Conservation (phyloP, 768 basidiomycete genomes). For the Coprinopsis sp. region DNA sequence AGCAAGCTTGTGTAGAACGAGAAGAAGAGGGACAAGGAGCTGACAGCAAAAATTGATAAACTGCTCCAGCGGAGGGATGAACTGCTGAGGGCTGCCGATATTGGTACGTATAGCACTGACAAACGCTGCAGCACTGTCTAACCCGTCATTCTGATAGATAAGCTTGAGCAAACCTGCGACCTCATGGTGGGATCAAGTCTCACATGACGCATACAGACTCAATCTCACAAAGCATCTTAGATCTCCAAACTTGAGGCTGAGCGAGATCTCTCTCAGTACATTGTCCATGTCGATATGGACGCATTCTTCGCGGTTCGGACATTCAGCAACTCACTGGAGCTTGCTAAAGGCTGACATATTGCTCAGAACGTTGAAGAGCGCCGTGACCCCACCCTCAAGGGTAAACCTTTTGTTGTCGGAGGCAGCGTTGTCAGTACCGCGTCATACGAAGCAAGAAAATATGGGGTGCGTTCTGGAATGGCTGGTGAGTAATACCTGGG, state of each 20-base stretch:
- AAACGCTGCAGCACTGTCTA: background rate
- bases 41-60: constrained; percentile 70
- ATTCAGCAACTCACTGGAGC: too few relatives aligned
- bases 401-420: constrained; percentile 79
- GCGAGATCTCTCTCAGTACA: constrained; percentile 75
- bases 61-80: constrained; percentile 65
- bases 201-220: constrained; percentile 1
- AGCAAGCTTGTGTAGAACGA: constrained; percentile 57
- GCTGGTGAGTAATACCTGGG: constrained; percentile 49
- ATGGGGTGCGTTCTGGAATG: constrained; percentile 92
- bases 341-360: too few relatives aligned
- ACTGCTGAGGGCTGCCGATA: constrained; percentile 47
- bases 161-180: constrained; percentile 64
- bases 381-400: constrained; percentile 55
- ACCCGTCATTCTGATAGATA: constrained; percentile 30
- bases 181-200: constrained; percentile 42
- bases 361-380: constrained; percentile 71
- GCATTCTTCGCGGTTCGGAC: constrained; percentile 70
- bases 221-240: constrained; percentile 26
- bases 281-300: constrained; percentile 97
- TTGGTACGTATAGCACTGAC: constrained; percentile 37
- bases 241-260: constrained; percentile 66
- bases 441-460: constrained; percentile 88
- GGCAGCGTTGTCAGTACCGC: constrained; percentile 83
- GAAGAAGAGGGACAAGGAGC: constrained; percentile 81